Evolutionary conservation across 2,329 filamentous ascomycete species (phyloP), one percentile per base, ranked within the genome.

Genomic region (Diaporthe velutina): DNA sequence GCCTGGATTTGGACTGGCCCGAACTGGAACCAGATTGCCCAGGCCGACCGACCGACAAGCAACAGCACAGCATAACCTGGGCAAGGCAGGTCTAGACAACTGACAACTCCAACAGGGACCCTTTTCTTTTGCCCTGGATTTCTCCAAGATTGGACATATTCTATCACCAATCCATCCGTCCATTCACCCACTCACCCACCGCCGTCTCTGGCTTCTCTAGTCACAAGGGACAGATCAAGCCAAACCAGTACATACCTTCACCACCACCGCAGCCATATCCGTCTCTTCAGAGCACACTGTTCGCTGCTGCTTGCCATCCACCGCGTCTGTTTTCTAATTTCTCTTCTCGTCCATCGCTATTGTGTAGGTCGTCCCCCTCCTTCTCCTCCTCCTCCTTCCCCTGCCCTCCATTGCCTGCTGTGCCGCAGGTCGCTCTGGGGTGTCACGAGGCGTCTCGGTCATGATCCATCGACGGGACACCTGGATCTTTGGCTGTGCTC

Each of bases 301-400:
- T 60, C 25, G 54, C 40, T 45, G 50, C 54, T 42, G 66, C 54
- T 54, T 52, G 68, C 15, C 58, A 42, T 6, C n/a, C 45, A 52
- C 45, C 28, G 28, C 58, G 28, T 25, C 58, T 30, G 45, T 8
- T 25, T 64, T 55, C 60, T 66, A 48, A 48, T n/a, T 76, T 74
- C 68, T 70, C 70, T 76, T 75, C 73, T 71, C 30, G 70, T 73
- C 75, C 73, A 70, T 76, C 70, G 75, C 73, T 76, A 76, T 70
- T 60, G 72, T 61, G 74, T 76, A 57, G 73, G 74, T 75, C 30
- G n/a, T 50, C 22, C 55, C 15, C 68, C 61, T n/a, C 15, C 64
- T 48, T 30, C 38, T 25, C 22, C 54, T 57, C 9, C 54, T 22
- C 54, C 54, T 35, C 55, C 33, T 5, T 38, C 7, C 55, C 22